A percentile compares a stretch with the other conserved stretches of the same genome.
These are phyloP conservation scores for Cucumis hystrix DNA, from an alignment of 306 rosid species.

Conservation along the genomic window DNA sequence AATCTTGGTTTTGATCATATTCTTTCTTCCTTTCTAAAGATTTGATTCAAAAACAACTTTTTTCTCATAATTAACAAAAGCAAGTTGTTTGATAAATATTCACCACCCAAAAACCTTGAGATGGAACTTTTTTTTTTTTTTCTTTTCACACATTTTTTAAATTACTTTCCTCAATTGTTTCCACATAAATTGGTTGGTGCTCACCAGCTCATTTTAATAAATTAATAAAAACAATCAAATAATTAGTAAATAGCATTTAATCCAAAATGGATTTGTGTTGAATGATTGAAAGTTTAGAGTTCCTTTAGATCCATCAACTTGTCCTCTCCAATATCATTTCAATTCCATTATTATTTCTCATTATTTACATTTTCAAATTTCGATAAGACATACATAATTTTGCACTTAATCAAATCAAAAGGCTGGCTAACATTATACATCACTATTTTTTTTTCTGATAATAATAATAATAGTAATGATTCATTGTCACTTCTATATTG, in stretches of 20 bases:
- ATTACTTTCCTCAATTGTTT: background rate
- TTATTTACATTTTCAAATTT: background rate
- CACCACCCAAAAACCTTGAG: background rate
- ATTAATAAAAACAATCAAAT: too few relatives aligned
- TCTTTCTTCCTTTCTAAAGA: conserved; percentile 1
- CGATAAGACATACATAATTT: background rate
- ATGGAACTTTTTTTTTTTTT: background rate
- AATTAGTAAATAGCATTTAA: background rate
- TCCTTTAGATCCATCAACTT: background rate
- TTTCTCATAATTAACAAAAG: background rate
- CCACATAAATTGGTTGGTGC: background rate
- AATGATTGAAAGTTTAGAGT: background rate
- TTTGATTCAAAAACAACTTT: background rate
- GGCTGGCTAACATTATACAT: background rate
- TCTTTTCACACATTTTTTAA: background rate
- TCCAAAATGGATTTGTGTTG: background rate
- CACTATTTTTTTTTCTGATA: too few relatives aligned
- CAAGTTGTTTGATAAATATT: background rate
- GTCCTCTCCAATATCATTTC: background rate
- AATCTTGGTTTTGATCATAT: background rate
- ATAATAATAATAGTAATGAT: too few relatives aligned
- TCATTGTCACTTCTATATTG: too few relatives aligned
- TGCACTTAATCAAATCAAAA: background rate
- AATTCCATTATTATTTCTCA: background rate
- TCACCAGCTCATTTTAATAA: background rate